Evolutionary conservation across 2,329 filamentous ascomycete genomes (phyloP).

Genomic region (Elsinoe fawcettii): DNA sequence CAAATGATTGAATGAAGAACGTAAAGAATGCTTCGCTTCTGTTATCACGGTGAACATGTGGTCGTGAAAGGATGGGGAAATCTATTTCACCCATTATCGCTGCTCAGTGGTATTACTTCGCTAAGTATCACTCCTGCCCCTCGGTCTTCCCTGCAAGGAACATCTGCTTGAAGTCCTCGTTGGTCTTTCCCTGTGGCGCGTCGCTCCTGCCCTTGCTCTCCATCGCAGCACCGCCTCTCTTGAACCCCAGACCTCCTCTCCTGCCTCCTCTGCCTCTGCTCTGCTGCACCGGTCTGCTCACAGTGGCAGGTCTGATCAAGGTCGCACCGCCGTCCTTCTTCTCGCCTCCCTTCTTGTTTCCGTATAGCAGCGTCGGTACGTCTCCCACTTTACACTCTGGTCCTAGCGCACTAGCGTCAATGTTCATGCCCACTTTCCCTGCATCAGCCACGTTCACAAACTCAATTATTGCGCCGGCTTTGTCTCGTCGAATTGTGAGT

Average conservation of each 20-base stretch:
- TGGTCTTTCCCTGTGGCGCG: conserved; percentile 39
- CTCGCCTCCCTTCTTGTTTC: conserved; percentile 28
- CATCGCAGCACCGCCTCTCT: conserved; percentile 32
- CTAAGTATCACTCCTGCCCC: not conserved
- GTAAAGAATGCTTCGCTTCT: not conserved
- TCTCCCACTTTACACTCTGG: conserved; percentile 36
- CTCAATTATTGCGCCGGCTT: conserved; percentile 80
- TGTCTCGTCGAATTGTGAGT: conserved; percentile 69
- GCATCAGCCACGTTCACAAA: conserved; percentile 62
- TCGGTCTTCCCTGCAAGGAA: conserved; percentile 36
- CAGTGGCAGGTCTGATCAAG: conserved; percentile 23
- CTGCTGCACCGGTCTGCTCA: conserved; percentile 42
- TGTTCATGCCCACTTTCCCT: conserved; percentile 56
- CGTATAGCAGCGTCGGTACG: conserved; percentile 9
- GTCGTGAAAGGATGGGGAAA: not conserved
- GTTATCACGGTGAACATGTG: too few species aligned
- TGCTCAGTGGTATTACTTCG: not conserved
- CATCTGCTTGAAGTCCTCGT: conserved; percentile 51
- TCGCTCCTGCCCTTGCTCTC: conserved; percentile 11
- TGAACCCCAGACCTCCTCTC: conserved; percentile 43
- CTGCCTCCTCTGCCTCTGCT: conserved; percentile 34
- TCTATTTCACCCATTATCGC: not conserved
- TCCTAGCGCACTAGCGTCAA: conserved; percentile 35
- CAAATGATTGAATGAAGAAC: not conserved
- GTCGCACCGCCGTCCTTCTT: conserved; percentile 19